Conservation (phyloP, 495 filamentous ascomycete genomes). For the Daldinia grandis region DNA sequence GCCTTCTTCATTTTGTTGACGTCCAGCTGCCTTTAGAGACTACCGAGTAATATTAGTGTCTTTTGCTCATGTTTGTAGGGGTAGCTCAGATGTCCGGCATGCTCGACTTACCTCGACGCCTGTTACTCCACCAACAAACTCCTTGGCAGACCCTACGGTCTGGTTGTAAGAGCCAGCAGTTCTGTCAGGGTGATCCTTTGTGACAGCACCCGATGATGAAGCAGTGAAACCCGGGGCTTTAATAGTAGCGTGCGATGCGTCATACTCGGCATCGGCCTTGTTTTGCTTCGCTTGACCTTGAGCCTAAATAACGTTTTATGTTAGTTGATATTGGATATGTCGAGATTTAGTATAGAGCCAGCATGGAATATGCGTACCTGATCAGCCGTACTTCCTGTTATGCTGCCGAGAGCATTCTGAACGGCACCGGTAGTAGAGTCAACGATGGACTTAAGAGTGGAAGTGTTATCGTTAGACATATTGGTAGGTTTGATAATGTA, state of each 20-base stretch:
- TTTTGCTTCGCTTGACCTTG: slow-evolving; percentile 66
- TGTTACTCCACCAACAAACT: slow-evolving; percentile 75
- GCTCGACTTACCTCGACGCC: slow-evolving; percentile 68
- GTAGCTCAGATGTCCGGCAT: not conserved
- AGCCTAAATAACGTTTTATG: slow-evolving; percentile 29
- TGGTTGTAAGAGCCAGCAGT: slow-evolving; percentile 82
- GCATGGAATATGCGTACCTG: slow-evolving; percentile 59
- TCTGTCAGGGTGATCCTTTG: slow-evolving; percentile 77
- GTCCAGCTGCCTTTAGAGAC: slow-evolving; percentile 74
- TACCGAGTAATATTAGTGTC: slow-evolving; percentile 24
- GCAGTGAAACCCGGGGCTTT: slow-evolving; percentile 75
- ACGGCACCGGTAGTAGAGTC: slow-evolving; percentile 78
- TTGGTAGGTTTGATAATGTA: slow-evolving; percentile 21
- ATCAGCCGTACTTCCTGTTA: slow-evolving; percentile 77
- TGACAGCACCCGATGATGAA: slow-evolving; percentile 73
- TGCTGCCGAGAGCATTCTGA: slow-evolving; percentile 73
- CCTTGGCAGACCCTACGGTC: slow-evolving; percentile 85
- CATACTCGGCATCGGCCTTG: slow-evolving; percentile 69
- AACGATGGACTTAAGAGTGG: slow-evolving; percentile 81
- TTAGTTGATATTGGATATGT: slow-evolving; percentile 21
- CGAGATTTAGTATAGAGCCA: not conserved
- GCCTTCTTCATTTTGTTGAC: slow-evolving; percentile 80
- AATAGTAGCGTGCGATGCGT: slow-evolving; percentile 74
- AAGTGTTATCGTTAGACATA: slow-evolving; percentile 77
- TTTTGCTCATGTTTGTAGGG: not conserved